phyloP scores from a whole-genome alignment of 345 rosid species.

The Excoecaria cochinchinensis region DNA sequence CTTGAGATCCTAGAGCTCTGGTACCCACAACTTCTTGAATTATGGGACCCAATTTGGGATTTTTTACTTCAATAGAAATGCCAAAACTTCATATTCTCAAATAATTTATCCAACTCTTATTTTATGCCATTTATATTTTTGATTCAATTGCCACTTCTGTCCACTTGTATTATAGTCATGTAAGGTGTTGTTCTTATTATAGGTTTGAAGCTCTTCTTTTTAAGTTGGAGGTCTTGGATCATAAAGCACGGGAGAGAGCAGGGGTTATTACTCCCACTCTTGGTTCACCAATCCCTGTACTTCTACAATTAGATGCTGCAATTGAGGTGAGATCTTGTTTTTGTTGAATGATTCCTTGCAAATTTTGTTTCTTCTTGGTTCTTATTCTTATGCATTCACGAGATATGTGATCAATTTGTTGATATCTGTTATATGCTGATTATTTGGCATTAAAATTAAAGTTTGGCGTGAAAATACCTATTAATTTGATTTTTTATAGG shows the following conservation, averaged over 20 bases:
- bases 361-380: background rate
- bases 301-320: conserved; percentile 83
- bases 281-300: conserved; percentile 79
- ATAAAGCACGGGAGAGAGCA: conserved; percentile 94
- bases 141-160: background rate
- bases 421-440: background rate
- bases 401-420: background rate
- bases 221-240: conserved; percentile 95
- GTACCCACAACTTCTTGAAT: no score
- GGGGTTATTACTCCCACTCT: conserved; percentile 84
- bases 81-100: background rate
- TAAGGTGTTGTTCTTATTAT: conserved; percentile 9
- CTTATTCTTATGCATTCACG: background rate
- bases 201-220: conserved; percentile 84
- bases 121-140: background rate
- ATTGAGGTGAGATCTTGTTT: conserved; percentile 59
- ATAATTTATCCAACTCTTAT: background rate
- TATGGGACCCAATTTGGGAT: background rate
- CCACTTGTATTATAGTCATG: background rate
- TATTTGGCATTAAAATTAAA: background rate
- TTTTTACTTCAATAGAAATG: background rate
- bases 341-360: conserved; percentile 8
- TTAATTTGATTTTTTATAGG: background rate
- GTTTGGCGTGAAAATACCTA: background rate
- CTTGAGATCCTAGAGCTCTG: no score